Evolutionary conservation across 768 basidiomycete species (phyloP).

Genomic region (Calocybe cyanea): DNA sequence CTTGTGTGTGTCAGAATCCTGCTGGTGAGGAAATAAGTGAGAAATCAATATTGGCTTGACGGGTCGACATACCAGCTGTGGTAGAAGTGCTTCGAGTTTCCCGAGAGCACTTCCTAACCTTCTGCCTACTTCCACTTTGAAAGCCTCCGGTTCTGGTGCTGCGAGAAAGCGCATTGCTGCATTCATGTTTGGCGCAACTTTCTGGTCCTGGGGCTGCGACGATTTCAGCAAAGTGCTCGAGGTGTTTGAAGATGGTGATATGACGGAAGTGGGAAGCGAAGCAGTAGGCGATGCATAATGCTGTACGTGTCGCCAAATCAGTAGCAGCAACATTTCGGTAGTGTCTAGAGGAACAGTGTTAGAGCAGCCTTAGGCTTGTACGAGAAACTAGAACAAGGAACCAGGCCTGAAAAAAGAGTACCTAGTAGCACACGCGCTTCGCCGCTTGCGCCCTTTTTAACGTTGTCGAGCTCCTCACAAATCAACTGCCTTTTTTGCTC

Average conservation of each 20-base stretch:
- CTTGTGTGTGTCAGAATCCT: slow-evolving; percentile 48
- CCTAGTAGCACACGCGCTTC: slow-evolving; percentile 56
- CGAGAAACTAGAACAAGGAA: neutral
- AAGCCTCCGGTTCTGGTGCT: slow-evolving; percentile 51
- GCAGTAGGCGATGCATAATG: slow-evolving; percentile 45
- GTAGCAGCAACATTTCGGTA: slow-evolving; percentile 73
- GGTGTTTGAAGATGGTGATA: slow-evolving; percentile 11
- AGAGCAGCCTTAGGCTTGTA: neutral
- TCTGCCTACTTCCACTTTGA: slow-evolving; percentile 53
- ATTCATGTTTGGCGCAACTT: too few relatives aligned
- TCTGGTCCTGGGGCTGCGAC: neutral
- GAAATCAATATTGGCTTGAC: neutral
- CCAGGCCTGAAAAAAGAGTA: slow-evolving; percentile 25
- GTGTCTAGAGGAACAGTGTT: slow-evolving; percentile 55
- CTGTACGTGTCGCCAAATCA: slow-evolving; percentile 77
- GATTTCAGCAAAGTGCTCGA: slow-evolving; percentile 14
- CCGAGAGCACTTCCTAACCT: slow-evolving; percentile 53
- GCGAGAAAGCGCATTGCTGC: slow-evolving; percentile 55
- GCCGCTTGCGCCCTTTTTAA: slow-evolving; percentile 32
- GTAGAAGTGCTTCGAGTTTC: slow-evolving; percentile 49
- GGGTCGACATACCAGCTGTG: slow-evolving; percentile 33
- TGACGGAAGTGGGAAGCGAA: slow-evolving; percentile 10
- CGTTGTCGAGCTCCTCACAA: slow-evolving; percentile 54
- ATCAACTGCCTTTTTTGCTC: slow-evolving; percentile 66
- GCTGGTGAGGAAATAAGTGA: slow-evolving; percentile 2